Conservation (phyloP, 768 basidiomycete species). For the Termitomyces sp. region DNA sequence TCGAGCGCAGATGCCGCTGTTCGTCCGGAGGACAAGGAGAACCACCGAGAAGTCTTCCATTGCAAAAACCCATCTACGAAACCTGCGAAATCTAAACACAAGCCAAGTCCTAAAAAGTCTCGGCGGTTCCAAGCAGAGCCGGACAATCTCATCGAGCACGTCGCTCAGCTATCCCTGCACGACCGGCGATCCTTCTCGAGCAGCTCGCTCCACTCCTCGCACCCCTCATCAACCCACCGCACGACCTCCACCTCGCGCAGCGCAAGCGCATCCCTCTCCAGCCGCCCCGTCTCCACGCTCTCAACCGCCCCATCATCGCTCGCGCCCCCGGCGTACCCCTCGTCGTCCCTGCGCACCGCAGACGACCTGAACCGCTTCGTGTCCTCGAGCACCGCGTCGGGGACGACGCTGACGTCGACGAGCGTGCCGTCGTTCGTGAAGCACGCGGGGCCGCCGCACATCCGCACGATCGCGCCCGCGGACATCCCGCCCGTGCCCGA, state of each 20-base stretch:
- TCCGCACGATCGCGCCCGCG: slow-evolving; percentile 74
- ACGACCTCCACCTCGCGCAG: slow-evolving; percentile 17
- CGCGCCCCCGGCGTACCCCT: slow-evolving; percentile 41
- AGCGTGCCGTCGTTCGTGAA: slow-evolving; percentile 83
- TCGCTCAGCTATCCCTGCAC: slow-evolving; percentile 41
- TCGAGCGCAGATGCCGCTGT: slow-evolving; percentile 13
- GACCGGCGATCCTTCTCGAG: slow-evolving; percentile 21
- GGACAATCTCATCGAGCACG: slow-evolving; percentile 32
- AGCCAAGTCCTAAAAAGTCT: slow-evolving; percentile 39
- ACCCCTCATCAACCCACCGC: slow-evolving; percentile 15
- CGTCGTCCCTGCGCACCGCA: slow-evolving; percentile 53
- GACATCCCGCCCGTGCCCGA: slow-evolving; percentile 76
- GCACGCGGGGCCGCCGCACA: slow-evolving; percentile 72
- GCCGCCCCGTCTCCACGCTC: slow-evolving; percentile 16
- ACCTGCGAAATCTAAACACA: slow-evolving; percentile 13
- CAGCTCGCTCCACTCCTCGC: slow-evolving; percentile 13
- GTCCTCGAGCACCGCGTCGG: slow-evolving; percentile 80
- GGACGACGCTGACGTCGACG: slow-evolving; percentile 65
- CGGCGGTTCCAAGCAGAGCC: slow-evolving; percentile 33
- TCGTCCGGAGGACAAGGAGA: too few relatives aligned
- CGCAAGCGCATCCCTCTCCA: slow-evolving; percentile 21
- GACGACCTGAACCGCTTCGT: slow-evolving; percentile 87
- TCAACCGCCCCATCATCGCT: slow-evolving; percentile 18
- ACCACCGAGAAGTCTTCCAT: slow-evolving; percentile 19
- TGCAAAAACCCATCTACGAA: slow-evolving; percentile 24